A percentile compares a stretch with the other conserved stretches of the same genome.
These are phyloP conservation scores for Xerocomellus intermedius DNA, from an alignment of 768 basidiomycete genomes.

Conservation along the genomic window DNA sequence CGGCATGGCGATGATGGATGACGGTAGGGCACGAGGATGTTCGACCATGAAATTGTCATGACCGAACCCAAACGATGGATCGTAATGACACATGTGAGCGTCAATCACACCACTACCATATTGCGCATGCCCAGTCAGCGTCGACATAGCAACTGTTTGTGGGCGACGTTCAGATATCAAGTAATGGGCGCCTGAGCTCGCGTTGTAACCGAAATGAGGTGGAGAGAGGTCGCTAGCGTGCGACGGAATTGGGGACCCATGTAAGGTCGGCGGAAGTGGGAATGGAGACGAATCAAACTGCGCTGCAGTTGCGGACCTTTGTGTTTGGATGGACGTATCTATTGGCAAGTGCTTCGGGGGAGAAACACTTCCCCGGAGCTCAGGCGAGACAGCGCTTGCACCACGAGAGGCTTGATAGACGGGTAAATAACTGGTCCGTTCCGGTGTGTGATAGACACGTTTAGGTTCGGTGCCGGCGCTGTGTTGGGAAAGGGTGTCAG, in stretches of 20 bases:
- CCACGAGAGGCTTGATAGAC: background rate
- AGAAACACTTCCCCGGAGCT: background rate
- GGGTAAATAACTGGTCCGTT: background rate
- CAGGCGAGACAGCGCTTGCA: background rate
- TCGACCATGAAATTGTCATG: background rate
- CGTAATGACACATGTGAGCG: background rate
- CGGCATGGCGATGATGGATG: slow-evolving; percentile 3
- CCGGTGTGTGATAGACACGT: background rate
- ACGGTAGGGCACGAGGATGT: background rate
- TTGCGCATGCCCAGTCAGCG: background rate
- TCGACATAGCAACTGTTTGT: slow-evolving; percentile 2
- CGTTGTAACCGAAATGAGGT: background rate
- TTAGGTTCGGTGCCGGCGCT: slow-evolving; percentile 1
- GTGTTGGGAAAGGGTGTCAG: slow-evolving; percentile 9
- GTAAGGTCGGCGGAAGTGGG: background rate
- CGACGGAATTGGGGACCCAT: background rate
- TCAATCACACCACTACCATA: background rate
- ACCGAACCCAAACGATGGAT: background rate
- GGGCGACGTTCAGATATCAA: background rate
- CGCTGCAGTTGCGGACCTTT: background rate
- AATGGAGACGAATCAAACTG: background rate
- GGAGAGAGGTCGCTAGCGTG: background rate
- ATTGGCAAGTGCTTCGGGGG: background rate
- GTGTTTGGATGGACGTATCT: background rate
- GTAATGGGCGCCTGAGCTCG: background rate